Conservation (phyloP, 1,284 basidiomycete species). For the Xerocomus nothofagi region DNA sequence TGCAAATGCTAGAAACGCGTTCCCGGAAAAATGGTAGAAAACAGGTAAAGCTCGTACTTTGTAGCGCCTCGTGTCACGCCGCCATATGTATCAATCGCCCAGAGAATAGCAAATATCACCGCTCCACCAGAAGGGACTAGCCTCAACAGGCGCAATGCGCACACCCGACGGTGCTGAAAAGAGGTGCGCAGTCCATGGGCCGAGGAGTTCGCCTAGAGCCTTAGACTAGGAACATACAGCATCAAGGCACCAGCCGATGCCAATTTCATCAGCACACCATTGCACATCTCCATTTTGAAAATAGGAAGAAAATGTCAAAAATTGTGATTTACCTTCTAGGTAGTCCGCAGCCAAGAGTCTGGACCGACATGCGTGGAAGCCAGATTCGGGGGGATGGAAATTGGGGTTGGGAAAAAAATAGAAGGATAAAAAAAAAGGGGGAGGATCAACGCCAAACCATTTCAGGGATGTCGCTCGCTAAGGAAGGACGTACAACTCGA, state of each 20-base stretch:
- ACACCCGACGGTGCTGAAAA: neutral
- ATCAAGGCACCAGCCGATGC: slow-evolving; percentile 9
- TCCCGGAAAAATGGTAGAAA: slow-evolving; percentile 7
- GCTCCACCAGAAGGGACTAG: neutral
- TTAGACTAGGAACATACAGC: slow-evolving; percentile 15
- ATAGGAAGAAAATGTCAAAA: slow-evolving; percentile 2
- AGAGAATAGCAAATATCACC: slow-evolving; percentile 5
- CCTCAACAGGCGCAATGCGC: neutral
- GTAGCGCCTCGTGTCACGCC: slow-evolving; percentile 6
- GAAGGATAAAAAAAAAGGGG: neutral
- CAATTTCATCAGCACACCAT: slow-evolving; percentile 14
- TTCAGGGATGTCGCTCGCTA: neutral
- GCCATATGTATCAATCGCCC: neutral
- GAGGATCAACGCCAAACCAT: slow-evolving; percentile 11
- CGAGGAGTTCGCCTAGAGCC: neutral
- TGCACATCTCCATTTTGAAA: slow-evolving; percentile 15
- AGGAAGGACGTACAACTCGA: slow-evolving; percentile 68
- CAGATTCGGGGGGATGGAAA: slow-evolving; percentile 10
- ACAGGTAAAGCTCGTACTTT: slow-evolving; percentile 17
- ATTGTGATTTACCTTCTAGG: slow-evolving; percentile 55
- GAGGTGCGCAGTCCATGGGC: slow-evolving; percentile 1
- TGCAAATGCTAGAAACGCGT: slow-evolving; percentile 2
- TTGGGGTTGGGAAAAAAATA: slow-evolving; percentile 41
- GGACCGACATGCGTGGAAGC: slow-evolving; percentile 8
- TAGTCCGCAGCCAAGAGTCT: slow-evolving; percentile 75